Evolutionary conservation across 768 basidiomycete genomes (phyloP), one percentile per base, ranked within the genome.

Genomic region (Suillus alpinus): DNA sequence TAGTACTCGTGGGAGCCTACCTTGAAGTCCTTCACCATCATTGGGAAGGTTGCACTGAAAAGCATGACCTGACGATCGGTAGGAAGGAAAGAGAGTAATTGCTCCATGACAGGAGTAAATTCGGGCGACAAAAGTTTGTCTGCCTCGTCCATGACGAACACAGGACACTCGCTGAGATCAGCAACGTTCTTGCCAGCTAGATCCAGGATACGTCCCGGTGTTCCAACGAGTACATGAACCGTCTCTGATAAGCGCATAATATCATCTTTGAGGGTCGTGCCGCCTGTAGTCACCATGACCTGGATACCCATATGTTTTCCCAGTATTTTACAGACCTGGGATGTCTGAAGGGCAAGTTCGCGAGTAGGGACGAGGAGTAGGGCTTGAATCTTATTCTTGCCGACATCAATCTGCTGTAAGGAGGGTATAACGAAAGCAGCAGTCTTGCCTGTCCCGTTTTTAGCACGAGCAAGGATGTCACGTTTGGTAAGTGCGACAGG

Each of bases 11-110:
- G 56, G 43, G 44, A 59, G 29, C 59, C 47, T 53, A 92, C 96
- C 83, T 98, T 96, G 84, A 99, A 99, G 75, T 98, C 94, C 76
- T 98, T 98, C 71, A 99, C 97, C 71, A 96, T 95, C 83, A 97
- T 84, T 9, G 97, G 96, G 85, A 99, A 99, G 31, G 96, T 99
- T 52, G 96, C 96, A 57, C 95, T 97, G 79, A 99, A 98, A 65
- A 99, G 82, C 96, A 98, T 98, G 72, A 99, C 95, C 79, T 99
- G 96, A 58, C 94, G 84, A 69, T 90, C 85, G 58, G 81, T 72
- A 32, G 94, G 93, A 60, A 97, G 83, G 78, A 91, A 93, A 32
- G 83, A 82, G 60, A 99, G 83, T 40, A 99, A 77, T 71, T 97
- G 93, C 79, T 98, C 96, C 87, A 99, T 96, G 60, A 99, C 95